Evolutionary conservation across 306 rosid genomes (phyloP).

Genomic region (Adenanthera pavonina): DNA sequence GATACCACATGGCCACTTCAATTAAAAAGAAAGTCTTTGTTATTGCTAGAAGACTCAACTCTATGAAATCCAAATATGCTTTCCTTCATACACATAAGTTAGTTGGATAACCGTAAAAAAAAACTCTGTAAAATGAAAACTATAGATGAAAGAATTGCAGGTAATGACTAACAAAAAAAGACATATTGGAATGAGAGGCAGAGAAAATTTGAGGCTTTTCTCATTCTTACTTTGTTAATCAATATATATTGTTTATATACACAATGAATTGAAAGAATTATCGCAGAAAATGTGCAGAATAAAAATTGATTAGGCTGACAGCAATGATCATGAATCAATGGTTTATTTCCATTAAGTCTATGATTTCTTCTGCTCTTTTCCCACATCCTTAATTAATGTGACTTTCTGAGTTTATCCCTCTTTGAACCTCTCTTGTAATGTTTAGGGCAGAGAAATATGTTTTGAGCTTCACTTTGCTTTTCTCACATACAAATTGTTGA

Average conservation of each 20-base stretch:
- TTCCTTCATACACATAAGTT: constrained; percentile 18
- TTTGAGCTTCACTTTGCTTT: constrained; percentile 11
- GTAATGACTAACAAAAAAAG: neutral
- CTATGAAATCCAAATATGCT: constrained; percentile 11
- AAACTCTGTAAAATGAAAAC: neutral
- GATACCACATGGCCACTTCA: constrained; percentile 35
- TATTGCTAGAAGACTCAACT: neutral
- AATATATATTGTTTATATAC: no score
- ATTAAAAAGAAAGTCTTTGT: neutral
- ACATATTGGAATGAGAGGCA: neutral
- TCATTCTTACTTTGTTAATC: neutral
- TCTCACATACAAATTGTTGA: constrained; percentile 16
- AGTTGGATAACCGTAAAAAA: neutral
- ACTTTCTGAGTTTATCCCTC: neutral
- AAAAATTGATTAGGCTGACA: neutral
- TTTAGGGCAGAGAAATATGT: constrained; percentile 9
- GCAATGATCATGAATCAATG: neutral
- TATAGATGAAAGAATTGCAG: no score
- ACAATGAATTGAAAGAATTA: neutral
- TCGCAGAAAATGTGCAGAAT: neutral
- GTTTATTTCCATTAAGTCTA: neutral
- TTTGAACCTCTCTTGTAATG: constrained; percentile 5
- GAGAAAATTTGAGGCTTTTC: neutral
- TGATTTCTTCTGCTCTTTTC: constrained; percentile 18
- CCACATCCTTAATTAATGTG: neutral